These are phyloP conservation scores for Pseudogymnoascus sp. DNA, from an alignment of 2,329 filamentous ascomycete genomes.

Conservation along the genomic window DNA sequence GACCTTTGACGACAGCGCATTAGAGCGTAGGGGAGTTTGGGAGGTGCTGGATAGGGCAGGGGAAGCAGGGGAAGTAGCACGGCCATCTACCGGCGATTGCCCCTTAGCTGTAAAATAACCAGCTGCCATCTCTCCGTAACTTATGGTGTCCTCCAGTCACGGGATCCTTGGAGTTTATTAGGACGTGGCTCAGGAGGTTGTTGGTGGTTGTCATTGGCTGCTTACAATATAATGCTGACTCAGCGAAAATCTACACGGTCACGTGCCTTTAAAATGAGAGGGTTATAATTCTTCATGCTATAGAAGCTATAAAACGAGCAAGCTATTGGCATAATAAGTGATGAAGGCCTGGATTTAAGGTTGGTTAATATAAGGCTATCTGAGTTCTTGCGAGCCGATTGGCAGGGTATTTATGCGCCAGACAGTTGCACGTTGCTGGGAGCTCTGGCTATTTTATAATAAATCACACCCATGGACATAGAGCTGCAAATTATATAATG, in stretches of 20 bases:
- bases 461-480: neutral
- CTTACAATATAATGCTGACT: neutral
- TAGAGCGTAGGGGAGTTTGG: conserved; percentile 30
- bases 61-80: conserved; percentile 20
- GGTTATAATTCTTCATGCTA: neutral
- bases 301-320: neutral
- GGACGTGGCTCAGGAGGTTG: conserved; percentile 2
- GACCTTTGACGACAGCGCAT: conserved; percentile 72
- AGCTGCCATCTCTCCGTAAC: conserved; percentile 20
- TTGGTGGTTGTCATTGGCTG: neutral
- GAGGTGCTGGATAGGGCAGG: conserved; percentile 19
- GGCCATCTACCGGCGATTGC: conserved; percentile 20
- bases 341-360: neutral
- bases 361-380: neutral
- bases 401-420: neutral
- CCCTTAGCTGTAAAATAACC: conserved; percentile 24
- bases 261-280: neutral
- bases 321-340: neutral
- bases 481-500: neutral
- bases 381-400: neutral
- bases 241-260: neutral
- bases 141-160: neutral
- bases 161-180: neutral
- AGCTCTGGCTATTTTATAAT: neutral
- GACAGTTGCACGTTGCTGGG: neutral